Evolutionary conservation across 2,329 filamentous ascomycete genomes (phyloP).

Genomic region (Clarireedia monteithiana): DNA sequence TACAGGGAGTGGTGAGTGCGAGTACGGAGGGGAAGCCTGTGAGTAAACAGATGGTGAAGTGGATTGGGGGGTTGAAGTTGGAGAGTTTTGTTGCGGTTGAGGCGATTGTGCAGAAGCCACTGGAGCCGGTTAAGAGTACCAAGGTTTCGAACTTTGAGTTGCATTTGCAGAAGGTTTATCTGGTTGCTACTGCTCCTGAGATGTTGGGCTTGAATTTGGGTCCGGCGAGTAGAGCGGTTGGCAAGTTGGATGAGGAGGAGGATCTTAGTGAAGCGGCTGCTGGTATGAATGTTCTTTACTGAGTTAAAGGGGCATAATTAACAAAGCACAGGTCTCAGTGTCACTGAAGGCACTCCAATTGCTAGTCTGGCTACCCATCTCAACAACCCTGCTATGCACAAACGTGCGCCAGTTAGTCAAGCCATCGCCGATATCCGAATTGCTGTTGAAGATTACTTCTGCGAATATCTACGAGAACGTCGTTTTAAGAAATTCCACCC

Average conservation of each 20-base stretch:
- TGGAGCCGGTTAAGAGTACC: conserved; percentile 83
- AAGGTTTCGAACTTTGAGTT: conserved; percentile 75
- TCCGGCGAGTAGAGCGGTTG: conserved; percentile 46
- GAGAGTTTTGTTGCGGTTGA: conserved; percentile 82
- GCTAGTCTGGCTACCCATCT: conserved; percentile 53
- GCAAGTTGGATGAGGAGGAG: conserved; percentile 54
- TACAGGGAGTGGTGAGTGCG: conserved; percentile 72
- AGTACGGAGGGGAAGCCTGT: conserved; percentile 55
- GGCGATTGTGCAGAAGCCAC: conserved; percentile 70
- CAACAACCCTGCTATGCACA: conserved; percentile 88
- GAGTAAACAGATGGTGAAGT: conserved; percentile 91
- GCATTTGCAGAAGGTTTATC: conserved; percentile 78
- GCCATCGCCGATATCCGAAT: conserved; percentile 55
- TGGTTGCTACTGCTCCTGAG: conserved; percentile 57
- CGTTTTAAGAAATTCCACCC: conserved; percentile 82
- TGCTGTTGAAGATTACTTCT: conserved; percentile 51
- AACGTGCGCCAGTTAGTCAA: conserved; percentile 84
- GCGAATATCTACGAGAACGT: conserved; percentile 66
- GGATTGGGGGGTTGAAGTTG: conserved; percentile 62
- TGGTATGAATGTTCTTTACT: conserved; percentile 20
- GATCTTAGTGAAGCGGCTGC: conserved; percentile 39
- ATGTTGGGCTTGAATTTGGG: conserved; percentile 51
- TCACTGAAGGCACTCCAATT: conserved; percentile 52
- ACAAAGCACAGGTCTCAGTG: conserved; percentile 28
- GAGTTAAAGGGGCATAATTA: conserved; percentile 6